These are phyloP conservation scores for Chloranthus sessilifolius DNA, from an alignment of 164 flowering plant genomes.

Conservation along the genomic window DNA sequence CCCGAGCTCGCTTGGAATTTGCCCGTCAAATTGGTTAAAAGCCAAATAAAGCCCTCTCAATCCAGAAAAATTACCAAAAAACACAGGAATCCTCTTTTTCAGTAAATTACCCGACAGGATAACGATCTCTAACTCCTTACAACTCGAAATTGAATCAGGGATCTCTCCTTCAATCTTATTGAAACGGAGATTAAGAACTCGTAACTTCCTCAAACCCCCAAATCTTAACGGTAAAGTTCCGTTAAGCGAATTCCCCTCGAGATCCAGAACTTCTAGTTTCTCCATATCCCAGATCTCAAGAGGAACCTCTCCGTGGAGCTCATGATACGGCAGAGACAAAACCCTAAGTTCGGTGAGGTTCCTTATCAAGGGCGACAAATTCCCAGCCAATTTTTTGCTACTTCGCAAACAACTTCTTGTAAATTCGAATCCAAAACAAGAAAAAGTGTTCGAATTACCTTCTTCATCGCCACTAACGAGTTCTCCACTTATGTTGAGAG, in stretches of 20 bases:
- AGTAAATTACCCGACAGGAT: constrained; percentile 53
- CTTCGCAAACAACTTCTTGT: constrained; percentile 20
- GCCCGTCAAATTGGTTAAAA: constrained; percentile 46
- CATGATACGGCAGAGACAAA: constrained; percentile 56
- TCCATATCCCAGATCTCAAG: constrained; percentile 47
- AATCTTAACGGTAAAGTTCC: constrained; percentile 41
- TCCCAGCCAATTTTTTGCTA: constrained; percentile 36
- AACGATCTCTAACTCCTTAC: constrained; percentile 32
- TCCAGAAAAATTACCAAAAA: constrained; percentile 35
- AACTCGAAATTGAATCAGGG: constrained; percentile 32
- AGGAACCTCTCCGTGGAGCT: constrained; percentile 54
- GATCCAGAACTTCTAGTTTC: constrained; percentile 58
- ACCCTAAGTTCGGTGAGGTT: constrained; percentile 49
- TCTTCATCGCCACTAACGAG: constrained; percentile 5
- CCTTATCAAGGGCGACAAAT: constrained; percentile 37
- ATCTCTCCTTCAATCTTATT: constrained; percentile 45
- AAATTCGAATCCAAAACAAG: constrained; percentile 36
- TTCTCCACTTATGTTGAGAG: constrained; percentile 38
- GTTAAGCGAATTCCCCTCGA: constrained; percentile 53
- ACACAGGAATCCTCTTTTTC: constrained; percentile 41
- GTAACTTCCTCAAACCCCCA: constrained; percentile 37
- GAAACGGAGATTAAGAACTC: constrained; percentile 51
- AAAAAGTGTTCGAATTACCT: constrained; percentile 23
- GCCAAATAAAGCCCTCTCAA: constrained; percentile 57
- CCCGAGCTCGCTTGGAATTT: constrained; percentile 45